Base-by-base conservation (phyloP, 768 basidiomycete species). In the Auriculariales sp. region DNA sequence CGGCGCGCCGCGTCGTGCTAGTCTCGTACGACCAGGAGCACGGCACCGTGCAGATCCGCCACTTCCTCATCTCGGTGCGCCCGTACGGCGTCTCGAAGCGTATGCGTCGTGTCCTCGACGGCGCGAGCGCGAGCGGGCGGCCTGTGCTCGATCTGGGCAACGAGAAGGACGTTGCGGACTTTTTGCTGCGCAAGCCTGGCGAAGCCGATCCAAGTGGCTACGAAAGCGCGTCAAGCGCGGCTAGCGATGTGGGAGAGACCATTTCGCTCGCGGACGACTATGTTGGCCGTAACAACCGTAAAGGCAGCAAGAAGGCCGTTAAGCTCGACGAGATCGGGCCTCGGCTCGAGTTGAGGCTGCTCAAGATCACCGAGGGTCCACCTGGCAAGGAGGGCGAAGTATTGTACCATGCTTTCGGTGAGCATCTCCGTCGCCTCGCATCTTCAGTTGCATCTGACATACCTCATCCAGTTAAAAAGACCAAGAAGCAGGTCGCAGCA, bases 121-220 rank as follows among this genome's bases (percentile, higher is more conserved):
- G 83, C 46, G 61, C 61, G 7, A 51, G 66, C 10, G 60, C 67
- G 14, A 56, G 59, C 33, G 59, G 62, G 33, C 54, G 59, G 56
- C 56, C 61, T 49, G 59, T 89, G 24, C 70, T 91, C 15, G 80
- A 99, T 61, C 75, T 99, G 11, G 81, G 86, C 7, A 85, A 80
- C 54, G 91, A 94, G 62, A 82, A 84, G 61, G 95, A 99, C 59
- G 83, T 99, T 27, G 90, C 94, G 2, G 94, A 99, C 62, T 99
- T 95, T 61, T 65, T 99, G 57, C 72, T 98, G 32, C 68, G 88
- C 27, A 78, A 73, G 58, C 68, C 70, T 47, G 83, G 83, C 14
- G 75, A 81, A 49, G 59, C 70, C 42, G 73, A 73, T 14, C 77
- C 77, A 14, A 83, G 78, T 28, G 79, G 86, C 19, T 83, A 89